Evolutionary conservation across 108 stramenopile species (phyloP).

Genomic region (Aurantiochytrium sp.): DNA sequence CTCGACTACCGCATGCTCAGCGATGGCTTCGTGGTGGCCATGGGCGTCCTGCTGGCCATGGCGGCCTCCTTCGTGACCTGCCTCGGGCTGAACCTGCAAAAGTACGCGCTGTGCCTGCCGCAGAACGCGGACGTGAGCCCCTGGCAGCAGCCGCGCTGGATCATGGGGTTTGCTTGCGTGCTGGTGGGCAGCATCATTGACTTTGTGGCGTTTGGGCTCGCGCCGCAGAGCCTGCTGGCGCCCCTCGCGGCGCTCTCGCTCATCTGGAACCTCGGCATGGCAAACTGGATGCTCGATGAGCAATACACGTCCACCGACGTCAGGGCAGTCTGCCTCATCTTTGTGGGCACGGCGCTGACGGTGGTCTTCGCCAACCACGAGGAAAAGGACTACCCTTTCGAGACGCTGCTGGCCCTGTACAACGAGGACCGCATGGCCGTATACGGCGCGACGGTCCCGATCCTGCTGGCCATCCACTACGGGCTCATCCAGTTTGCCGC

Average conservation of each 20-base stretch:
- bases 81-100: slow-evolving; percentile 23
- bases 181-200: slow-evolving; percentile 40
- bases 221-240: slow-evolving; percentile 52
- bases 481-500: neutral
- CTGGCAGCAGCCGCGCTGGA: slow-evolving; percentile 47
- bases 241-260: slow-evolving; percentile 50
- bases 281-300: slow-evolving; percentile 44
- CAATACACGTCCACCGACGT: slow-evolving; percentile 35
- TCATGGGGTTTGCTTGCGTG: slow-evolving; percentile 40
- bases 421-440: slow-evolving; percentile 22
- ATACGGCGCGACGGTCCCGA: slow-evolving; percentile 32
- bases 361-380: slow-evolving; percentile 44
- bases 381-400: slow-evolving; percentile 43
- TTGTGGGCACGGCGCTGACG: slow-evolving; percentile 46
- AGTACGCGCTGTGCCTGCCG: slow-evolving; percentile 1
- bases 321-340: slow-evolving; percentile 45
- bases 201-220: slow-evolving; percentile 53
- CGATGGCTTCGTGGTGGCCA: slow-evolving; percentile 23
- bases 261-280: slow-evolving; percentile 50
- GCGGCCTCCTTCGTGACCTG: neutral
- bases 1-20: slow-evolving; percentile 23
- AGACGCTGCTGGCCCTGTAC: slow-evolving; percentile 34
- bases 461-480: neutral
- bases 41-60: slow-evolving; percentile 6
- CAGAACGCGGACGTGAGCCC: neutral